Conservation (phyloP, 768 basidiomycete species). For the Psilocybe tampanensis region DNA sequence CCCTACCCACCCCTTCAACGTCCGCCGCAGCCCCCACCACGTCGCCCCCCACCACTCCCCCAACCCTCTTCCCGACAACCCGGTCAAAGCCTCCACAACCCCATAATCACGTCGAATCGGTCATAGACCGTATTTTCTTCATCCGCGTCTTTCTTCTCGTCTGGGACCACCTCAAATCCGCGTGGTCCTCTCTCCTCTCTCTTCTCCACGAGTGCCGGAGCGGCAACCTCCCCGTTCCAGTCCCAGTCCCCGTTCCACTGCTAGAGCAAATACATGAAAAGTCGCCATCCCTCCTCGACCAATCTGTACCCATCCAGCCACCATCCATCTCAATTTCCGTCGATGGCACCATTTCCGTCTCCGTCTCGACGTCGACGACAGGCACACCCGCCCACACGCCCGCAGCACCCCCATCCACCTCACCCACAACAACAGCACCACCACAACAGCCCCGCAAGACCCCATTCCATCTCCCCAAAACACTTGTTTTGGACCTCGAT, state of each 20-base stretch:
- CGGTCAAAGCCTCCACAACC: conserved; percentile 35
- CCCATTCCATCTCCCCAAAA: conserved; percentile 85
- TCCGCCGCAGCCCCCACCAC: background rate
- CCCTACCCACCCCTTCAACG: too few species aligned
- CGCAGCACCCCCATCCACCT: background rate
- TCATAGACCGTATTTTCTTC: conserved; percentile 65
- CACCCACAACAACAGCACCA: conserved; percentile 12
- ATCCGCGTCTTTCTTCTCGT: conserved; percentile 68
- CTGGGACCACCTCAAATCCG: conserved; percentile 69
- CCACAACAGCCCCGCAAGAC: conserved; percentile 47
- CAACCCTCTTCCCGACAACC: conserved; percentile 26
- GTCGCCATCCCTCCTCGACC: too few species aligned
- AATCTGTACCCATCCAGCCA: too few species aligned
- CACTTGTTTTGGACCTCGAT: conserved; percentile 95
- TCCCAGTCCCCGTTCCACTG: background rate
- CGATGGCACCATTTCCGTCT: too few species aligned
- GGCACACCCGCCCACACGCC: too few species aligned
- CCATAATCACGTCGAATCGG: conserved; percentile 31
- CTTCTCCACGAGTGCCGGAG: conserved; percentile 8
- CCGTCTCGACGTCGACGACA: too few species aligned
- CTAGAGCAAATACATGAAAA: background rate
- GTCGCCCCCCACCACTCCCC: conserved; percentile 20
- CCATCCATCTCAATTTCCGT: too few species aligned
- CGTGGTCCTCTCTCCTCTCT: conserved; percentile 52
- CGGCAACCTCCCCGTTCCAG: background rate